Percentiles rank a stretch among this genome's conserved stretches.
Evolutionary conservation across 371 early-diverging fungal species (phyloP).

Genomic region (Mucor sp.): DNA sequence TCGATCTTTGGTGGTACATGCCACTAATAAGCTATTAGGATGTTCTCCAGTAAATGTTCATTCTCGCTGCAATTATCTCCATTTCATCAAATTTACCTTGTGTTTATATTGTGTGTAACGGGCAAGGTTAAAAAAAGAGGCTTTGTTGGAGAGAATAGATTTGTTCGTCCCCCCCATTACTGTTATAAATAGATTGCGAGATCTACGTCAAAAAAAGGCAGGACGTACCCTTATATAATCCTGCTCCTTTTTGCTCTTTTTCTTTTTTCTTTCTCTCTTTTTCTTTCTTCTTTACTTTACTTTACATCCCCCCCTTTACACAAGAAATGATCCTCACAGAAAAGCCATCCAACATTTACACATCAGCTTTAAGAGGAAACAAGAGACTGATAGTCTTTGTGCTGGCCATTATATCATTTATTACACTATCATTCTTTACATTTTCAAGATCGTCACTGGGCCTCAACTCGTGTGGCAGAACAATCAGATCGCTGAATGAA

Average conservation of each 20-base stretch:
- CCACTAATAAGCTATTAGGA: neutral
- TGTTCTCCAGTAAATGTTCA: neutral
- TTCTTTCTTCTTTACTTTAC: neutral
- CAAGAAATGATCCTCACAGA: conserved; percentile 26
- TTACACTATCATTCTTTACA: conserved; percentile 31
- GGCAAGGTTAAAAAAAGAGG: neutral
- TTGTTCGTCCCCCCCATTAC: neutral
- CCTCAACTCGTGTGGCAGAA: conserved; percentile 31
- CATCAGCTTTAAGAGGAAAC: conserved; percentile 37
- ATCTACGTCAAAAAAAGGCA: conserved; percentile 5
- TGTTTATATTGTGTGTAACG: neutral
- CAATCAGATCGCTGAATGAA: conserved; percentile 35
- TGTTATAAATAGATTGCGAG: conserved; percentile 7
- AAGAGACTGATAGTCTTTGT: conserved; percentile 31
- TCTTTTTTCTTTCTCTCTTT: neutral
- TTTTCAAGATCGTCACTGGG: conserved; percentile 32
- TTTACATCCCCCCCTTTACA: neutral
- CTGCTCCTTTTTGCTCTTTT: neutral
- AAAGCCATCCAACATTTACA: conserved; percentile 27
- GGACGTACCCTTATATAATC: neutral
- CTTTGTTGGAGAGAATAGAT: neutral
- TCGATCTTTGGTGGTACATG: neutral
- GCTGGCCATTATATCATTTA: conserved; percentile 32
- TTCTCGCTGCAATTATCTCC: neutral
- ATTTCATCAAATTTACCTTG: neutral